A percentile compares a stretch with the other conserved stretches of the same genome.
Evolutionary conservation across 306 rosid genomes (phyloP).

Genomic region (Bauhinia variegata): DNA sequence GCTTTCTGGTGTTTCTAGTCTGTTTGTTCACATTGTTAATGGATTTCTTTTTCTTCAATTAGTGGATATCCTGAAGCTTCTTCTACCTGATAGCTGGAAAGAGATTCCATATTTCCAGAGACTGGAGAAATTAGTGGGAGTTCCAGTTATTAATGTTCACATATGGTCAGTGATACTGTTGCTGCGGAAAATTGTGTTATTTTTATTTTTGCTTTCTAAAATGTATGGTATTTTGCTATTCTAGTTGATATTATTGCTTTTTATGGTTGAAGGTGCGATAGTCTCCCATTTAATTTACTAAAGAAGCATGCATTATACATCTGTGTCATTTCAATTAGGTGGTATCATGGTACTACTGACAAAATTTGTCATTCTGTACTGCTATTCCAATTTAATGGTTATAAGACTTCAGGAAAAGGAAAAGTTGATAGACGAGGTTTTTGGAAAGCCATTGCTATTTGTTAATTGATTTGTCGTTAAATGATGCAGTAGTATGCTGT

Average conservation of each 20-base stretch:
- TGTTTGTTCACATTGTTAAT: constrained; percentile 31
- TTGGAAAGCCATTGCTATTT: constrained; percentile 11
- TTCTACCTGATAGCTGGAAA: constrained; percentile 86
- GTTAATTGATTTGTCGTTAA: constrained; percentile 19
- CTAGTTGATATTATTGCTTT: constrained; percentile 19
- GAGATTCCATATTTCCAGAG: constrained; percentile 88
- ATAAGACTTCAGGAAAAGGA: constrained; percentile 4
- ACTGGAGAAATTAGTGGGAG: constrained; percentile 90
- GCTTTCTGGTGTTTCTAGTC: constrained; percentile 16
- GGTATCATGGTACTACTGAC: not conserved
- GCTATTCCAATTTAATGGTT: constrained; percentile 21
- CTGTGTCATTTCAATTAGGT: not conserved
- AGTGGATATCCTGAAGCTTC: constrained; percentile 94
- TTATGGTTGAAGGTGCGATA: constrained; percentile 6
- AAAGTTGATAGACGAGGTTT: not conserved
- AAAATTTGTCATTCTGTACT: constrained; percentile 4
- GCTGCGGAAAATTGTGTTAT: constrained; percentile 22
- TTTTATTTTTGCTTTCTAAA: not conserved
- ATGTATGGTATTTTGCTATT: not conserved
- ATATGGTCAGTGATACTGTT: constrained; percentile 72
- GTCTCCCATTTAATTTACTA: constrained; percentile 14
- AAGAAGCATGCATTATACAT: constrained; percentile 7
- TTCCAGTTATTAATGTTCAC: constrained; percentile 93
- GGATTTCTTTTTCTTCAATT: constrained; percentile 33
- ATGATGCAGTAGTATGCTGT: constrained; percentile 22